Evolutionary conservation across 306 rosid species (phyloP).

Genomic region (Sesbania bispinosa): DNA sequence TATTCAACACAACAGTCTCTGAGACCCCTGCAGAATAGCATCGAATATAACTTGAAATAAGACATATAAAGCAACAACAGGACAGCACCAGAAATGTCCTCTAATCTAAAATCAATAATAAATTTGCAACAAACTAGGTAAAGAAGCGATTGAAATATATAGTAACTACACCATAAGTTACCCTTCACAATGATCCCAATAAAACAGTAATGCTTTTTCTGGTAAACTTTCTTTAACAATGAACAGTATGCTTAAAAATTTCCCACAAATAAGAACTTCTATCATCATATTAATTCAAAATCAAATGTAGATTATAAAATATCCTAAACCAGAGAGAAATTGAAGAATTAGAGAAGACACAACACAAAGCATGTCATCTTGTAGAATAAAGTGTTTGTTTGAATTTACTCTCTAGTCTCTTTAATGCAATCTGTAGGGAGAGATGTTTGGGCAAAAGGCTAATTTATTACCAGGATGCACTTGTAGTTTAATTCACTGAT

Average conservation of each 20-base stretch:
- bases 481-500: background rate
- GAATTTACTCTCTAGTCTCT: background rate
- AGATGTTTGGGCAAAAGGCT: background rate
- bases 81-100: background rate
- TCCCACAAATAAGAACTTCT: background rate
- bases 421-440: background rate
- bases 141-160: background rate
- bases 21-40: conserved; percentile 64
- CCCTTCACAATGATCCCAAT: background rate
- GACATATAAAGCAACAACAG: background rate
- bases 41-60: conserved; percentile 21
- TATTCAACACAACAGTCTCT: conserved; percentile 77
- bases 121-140: conserved; percentile 10
- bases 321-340: conserved; percentile 3
- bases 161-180: background rate
- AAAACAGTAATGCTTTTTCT: background rate
- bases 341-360: background rate
- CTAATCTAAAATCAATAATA: background rate
- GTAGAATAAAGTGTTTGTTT: background rate
- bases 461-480: background rate
- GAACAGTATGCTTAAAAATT: background rate
- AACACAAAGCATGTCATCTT: conserved; percentile 7
- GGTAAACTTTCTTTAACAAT: background rate
- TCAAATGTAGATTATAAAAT: conserved; percentile 1
- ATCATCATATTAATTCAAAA: background rate